These are phyloP conservation scores for Yamadazyma blattariae DNA, from an alignment of 1,139 yeast species.

Conservation along the genomic window DNA sequence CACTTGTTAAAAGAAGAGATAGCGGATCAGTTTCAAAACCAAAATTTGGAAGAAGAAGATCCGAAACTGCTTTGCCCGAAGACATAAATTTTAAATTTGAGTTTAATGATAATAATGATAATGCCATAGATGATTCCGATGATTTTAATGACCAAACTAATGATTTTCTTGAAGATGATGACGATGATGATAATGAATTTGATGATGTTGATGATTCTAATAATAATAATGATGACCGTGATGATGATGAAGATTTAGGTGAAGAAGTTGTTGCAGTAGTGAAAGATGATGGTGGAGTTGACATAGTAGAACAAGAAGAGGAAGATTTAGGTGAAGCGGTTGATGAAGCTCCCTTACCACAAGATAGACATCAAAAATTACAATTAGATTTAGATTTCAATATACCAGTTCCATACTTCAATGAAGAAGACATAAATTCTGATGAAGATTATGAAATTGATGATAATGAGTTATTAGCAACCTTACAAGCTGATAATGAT, in stretches of 20 bases:
- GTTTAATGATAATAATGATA: conserved; percentile 37
- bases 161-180: conserved; percentile 29
- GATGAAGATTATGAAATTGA: conserved; percentile 73
- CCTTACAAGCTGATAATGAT: conserved; percentile 66
- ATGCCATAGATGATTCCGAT: conserved; percentile 20
- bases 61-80: conserved; percentile 42
- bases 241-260: conserved; percentile 20
- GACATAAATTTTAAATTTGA: conserved; percentile 59
- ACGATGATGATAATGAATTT: conserved; percentile 43
- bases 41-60: conserved; percentile 37
- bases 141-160: conserved; percentile 17
- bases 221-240: conserved; percentile 68
- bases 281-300: conserved; percentile 5
- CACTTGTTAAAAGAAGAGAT: conserved; percentile 7
- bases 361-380: conserved; percentile 13
- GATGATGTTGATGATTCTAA: conserved; percentile 49
- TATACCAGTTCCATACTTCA: conserved; percentile 48
- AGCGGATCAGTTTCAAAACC: conserved; percentile 22
- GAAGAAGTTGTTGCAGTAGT: conserved; percentile 8
- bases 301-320: conserved; percentile 19
- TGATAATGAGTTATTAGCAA: conserved; percentile 66
- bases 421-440: conserved; percentile 54
- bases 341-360: conserved; percentile 11
- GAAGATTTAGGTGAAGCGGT: conserved; percentile 77
- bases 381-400: conserved; percentile 39